Evolutionary conservation across 2,329 filamentous ascomycete species (phyloP).

Genomic region (Triangularia verruculosa): DNA sequence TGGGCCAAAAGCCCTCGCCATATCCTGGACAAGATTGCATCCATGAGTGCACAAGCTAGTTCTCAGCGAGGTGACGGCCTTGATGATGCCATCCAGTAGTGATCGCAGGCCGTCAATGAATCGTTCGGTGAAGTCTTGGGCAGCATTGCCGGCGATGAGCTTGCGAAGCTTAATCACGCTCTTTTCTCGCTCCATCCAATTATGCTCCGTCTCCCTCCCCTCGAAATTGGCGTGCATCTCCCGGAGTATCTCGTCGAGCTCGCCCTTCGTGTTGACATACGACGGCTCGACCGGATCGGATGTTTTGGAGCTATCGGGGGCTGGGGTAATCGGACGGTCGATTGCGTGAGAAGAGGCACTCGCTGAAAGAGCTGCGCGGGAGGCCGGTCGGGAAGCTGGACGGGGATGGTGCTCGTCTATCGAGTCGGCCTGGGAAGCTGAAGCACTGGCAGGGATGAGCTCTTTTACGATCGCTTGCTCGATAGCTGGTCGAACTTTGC

Average conservation of each 20-base stretch:
- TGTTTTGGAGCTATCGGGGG: constrained; percentile 57
- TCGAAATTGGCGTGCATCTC: constrained; percentile 82
- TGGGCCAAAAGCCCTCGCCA: constrained; percentile 72
- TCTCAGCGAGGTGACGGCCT: constrained; percentile 75
- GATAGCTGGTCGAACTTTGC: constrained; percentile 84
- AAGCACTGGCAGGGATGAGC: constrained; percentile 53
- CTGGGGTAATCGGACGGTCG: constrained; percentile 58
- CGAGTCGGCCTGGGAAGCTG: constrained; percentile 40
- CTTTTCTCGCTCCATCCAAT: constrained; percentile 87
- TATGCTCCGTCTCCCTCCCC: constrained; percentile 83
- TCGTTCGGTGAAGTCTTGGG: constrained; percentile 68
- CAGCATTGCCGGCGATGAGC: constrained; percentile 79
- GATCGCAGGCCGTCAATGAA: constrained; percentile 70
- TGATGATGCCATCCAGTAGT: constrained; percentile 83
- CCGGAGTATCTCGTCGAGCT: constrained; percentile 82
- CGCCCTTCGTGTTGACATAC: constrained; percentile 78
- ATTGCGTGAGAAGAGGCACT: constrained; percentile 48
- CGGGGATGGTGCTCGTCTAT: constrained; percentile 32
- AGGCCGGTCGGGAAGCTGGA: constrained; percentile 28
- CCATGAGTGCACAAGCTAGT: constrained; percentile 89
- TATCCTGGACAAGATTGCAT: constrained; percentile 78
- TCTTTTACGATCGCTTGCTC: constrained; percentile 76
- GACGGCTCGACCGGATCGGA: constrained; percentile 72
- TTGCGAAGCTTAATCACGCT: constrained; percentile 71
- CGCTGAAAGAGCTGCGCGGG: constrained; percentile 41